These are phyloP conservation scores for Kalaharituber pfeilii DNA, from an alignment of 2,329 filamentous ascomycete genomes.

Conservation along the genomic window DNA sequence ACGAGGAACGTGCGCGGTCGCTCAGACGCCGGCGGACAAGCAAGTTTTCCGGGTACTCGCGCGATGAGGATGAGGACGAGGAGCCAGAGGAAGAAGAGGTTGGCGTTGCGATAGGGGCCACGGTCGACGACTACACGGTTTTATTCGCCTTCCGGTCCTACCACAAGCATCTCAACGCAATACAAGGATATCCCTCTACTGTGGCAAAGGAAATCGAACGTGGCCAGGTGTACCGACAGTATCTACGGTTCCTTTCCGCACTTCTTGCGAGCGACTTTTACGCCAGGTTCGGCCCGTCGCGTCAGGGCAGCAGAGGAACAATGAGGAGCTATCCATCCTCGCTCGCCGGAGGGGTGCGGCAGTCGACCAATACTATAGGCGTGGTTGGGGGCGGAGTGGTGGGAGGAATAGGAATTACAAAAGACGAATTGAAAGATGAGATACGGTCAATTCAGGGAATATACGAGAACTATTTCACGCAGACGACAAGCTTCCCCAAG, in stretches of 20 bases:
- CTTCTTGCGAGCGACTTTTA: not conserved
- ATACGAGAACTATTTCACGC: conserved; percentile 63
- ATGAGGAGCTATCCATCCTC: not conserved
- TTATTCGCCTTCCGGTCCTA: not conserved
- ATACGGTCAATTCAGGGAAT: conserved; percentile 59
- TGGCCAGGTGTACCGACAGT: not conserved
- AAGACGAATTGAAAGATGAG: conserved; percentile 53
- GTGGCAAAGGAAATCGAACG: not conserved
- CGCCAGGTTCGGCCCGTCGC: conserved; percentile 1
- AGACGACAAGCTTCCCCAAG: conserved; percentile 66
- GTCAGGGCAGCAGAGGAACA: conserved; percentile 8
- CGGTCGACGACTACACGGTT: not conserved
- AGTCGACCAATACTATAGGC: conserved; percentile 10
- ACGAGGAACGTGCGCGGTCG: not conserved
- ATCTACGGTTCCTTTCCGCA: not conserved
- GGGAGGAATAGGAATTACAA: conserved; percentile 27
- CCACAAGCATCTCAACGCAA: not conserved
- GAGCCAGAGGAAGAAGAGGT: not conserved
- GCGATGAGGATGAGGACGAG: not conserved
- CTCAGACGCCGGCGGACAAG: not conserved
- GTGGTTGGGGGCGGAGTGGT: not conserved
- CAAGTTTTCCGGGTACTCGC: not conserved
- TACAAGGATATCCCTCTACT: not conserved
- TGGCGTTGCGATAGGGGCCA: not conserved
- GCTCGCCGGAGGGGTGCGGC: conserved; percentile 5